Evolutionary conservation across 1,139 yeast genomes (phyloP).

Genomic region (Yarrowia galli): DNA sequence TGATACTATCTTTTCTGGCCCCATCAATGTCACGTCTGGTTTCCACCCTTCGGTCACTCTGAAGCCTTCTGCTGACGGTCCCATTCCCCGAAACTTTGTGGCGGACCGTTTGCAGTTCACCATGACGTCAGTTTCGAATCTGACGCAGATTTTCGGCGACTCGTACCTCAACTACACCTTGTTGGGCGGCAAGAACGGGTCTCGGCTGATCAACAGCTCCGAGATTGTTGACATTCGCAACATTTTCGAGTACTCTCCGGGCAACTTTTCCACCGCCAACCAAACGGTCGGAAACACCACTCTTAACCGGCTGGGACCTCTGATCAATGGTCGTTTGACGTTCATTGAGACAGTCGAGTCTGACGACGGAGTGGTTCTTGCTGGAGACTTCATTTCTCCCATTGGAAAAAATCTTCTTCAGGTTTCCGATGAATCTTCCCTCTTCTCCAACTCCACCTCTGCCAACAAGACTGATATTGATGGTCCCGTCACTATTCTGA

Average conservation of each 20-base stretch:
- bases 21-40: constrained; percentile 57
- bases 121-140: constrained; percentile 27
- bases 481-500: constrained; percentile 14
- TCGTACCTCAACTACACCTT: constrained; percentile 50
- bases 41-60: constrained; percentile 59
- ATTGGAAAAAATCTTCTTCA: constrained; percentile 13
- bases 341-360: neutral
- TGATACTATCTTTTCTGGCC: constrained; percentile 78
- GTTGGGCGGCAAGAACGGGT: constrained; percentile 43
- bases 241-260: constrained; percentile 77
- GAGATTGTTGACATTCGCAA: constrained; percentile 41
- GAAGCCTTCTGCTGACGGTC: constrained; percentile 52
- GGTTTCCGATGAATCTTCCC: neutral
- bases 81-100: constrained; percentile 61
- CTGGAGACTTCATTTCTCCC: constrained; percentile 27
- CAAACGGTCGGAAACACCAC: constrained; percentile 70
- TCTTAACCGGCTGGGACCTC: constrained; percentile 66
- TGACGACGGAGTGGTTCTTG: neutral
- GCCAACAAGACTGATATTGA: constrained; percentile 22
- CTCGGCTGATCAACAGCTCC: constrained; percentile 39
- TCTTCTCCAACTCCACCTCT: constrained; percentile 12
- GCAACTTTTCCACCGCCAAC: constrained; percentile 64
- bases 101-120: constrained; percentile 73
- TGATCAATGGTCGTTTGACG: constrained; percentile 22
- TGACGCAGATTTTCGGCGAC: constrained; percentile 22